Base-by-base conservation (phyloP, 176 grass and related monocot species). In the Dactylis glomerata region DNA sequence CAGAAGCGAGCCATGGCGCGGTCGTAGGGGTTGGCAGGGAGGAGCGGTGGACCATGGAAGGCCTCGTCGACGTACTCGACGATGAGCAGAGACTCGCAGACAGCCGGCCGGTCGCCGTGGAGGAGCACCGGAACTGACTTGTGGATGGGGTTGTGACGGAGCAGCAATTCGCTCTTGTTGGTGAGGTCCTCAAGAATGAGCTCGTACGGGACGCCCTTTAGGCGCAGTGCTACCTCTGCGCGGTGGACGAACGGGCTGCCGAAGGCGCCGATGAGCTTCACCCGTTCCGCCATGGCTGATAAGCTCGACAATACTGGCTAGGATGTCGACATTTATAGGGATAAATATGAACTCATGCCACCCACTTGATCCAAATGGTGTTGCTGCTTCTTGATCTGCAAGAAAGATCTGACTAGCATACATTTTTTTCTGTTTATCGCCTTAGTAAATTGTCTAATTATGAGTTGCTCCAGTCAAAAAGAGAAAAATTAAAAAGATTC, bases 111-210 rank as follows among this genome's bases (percentile, higher is more conserved):
- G 22, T 58, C 88, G 31, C 66, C 55, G 6, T 86, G 83, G 31
- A 82, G 58, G 77, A 90, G 69, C 5, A 90, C 83, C 33, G 83
- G 83, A 14, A 86, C 30, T 10, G 46, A 27, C 49, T 76, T 86
- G 62, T 82, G 8, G 22, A 81, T 22, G 31, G 79, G 92, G 69
- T 91, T 94, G 47, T 46, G 38, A 24, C 0, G 26, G 8, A 88
- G 85, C 30, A 93, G 79, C 65, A 86, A 50, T 12, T 85, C 65
- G 47, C 88, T 88, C 75, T 93, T 93, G 85, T 77, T 80, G 13
- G 3, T 11, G 22, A 86, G 41, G 44, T 93, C 73, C 22, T 80
- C 77, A 1, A 34, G 41, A 42, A 80, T 67, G 27, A 80, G 78
- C 42, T 80, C 28, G 7, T 66, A 80, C 0, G 57, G 40, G 10